These are phyloP conservation scores for Aureobasidium sp. DNA, from an alignment of 2,329 filamentous ascomycete genomes.

Conservation along the genomic window DNA sequence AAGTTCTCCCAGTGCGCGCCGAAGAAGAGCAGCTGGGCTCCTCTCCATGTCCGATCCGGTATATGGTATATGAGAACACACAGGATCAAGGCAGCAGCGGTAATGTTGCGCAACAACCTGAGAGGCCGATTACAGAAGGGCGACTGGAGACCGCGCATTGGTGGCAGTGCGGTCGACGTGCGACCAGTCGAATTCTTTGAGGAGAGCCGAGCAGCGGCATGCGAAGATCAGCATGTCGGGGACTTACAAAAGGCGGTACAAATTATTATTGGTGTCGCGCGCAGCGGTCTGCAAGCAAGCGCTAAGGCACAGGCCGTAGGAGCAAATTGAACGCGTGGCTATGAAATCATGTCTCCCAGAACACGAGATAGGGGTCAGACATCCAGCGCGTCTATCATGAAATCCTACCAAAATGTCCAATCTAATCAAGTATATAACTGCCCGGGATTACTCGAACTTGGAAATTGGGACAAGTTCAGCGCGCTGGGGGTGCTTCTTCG, in stretches of 20 bases:
- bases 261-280: neutral
- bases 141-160: neutral
- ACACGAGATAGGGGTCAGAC: slow-evolving; percentile 1
- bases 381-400: neutral
- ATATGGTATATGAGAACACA: neutral
- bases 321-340: neutral
- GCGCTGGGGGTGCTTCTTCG: neutral
- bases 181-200: neutral
- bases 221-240: neutral
- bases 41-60: neutral
- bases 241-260: neutral
- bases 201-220: neutral
- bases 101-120: neutral
- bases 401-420: neutral
- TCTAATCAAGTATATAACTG: neutral
- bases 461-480: too few species aligned
- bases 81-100: neutral
- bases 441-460: neutral
- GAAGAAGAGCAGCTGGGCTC: neutral
- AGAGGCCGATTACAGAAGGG: neutral
- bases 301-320: neutral
- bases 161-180: neutral
- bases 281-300: neutral
- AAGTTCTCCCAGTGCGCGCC: neutral
- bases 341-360: neutral